Base-by-base conservation (phyloP, 2,329 filamentous ascomycete genomes). In the Aspergillus sp. region DNA sequence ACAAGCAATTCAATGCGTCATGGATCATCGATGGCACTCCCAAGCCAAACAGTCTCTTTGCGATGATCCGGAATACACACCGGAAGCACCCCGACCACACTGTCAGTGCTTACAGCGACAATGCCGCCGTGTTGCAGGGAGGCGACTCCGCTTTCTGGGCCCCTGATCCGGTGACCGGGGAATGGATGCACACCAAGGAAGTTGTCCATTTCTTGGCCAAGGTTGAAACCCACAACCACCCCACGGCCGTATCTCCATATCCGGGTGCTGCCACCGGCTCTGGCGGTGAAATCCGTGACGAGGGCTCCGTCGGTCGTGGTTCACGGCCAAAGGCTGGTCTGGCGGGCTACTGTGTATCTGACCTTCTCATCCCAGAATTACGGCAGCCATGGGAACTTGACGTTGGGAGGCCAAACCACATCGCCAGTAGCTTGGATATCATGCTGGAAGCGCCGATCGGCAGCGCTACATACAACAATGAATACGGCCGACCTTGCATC, bases 401-500 rank as follows among this genome's bases (percentile, higher is more conserved):
- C 51, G 74, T 94, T 35, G 91, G 91, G 30, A 88, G 82, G 53
- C 91, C 91, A 4, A 74, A 77, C 27, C 91, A 98, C 61, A 91
- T 94, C 52, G 88, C 91, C 13, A 93, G 85, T 64, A 86, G 83
- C 63, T 67, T 95, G 24, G 88, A 96, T 55, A 96, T 98, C 48
- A 96, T 98, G 89, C 70, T 96, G 8, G 89, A 98, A 57, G 91
- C 86, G 0, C 91, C 91, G 0, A 91, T 98, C 47, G 91, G 91
- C 22, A 91, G 84, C 49, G 91, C 91, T 31, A 78, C 85, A 13
- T 96, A 93, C 69, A 96, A 96, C 68, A 98, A 98, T 54, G 91
- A 95, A 53, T 98, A 96, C 51, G 91, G 91, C 15, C 76, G 91
- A 24, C 89, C 91, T 22, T 86, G 81, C 52, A 80, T 93, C 8